A percentile compares a stretch with the other conserved stretches of the same genome.
These are phyloP conservation scores for Pythium folliculosum DNA, from an alignment of 352 stramenopile genomes.

Conservation along the genomic window DNA sequence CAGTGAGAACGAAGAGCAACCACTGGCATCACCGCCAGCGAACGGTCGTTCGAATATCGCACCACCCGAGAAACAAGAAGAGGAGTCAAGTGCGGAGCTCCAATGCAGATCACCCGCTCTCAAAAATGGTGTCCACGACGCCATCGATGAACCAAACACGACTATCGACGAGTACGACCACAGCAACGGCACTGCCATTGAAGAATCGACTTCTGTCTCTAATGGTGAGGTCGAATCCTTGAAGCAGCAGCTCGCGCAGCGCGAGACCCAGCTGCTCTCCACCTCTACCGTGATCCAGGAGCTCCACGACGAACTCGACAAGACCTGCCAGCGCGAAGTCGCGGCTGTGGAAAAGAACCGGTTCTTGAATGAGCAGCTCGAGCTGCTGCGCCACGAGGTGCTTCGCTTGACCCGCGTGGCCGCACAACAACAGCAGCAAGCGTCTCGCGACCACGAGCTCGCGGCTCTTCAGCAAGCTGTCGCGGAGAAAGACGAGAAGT, in stretches of 20 bases:
- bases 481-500: conserved; percentile 71
- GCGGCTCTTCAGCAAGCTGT: conserved; percentile 63
- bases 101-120: not conserved
- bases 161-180: not conserved
- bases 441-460: conserved; percentile 42
- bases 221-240: conserved; percentile 18
- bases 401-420: conserved; percentile 51
- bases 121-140: not conserved
- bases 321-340: conserved; percentile 66
- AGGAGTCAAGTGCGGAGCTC: not conserved
- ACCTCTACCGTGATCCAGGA: conserved; percentile 66
- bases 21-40: not conserved
- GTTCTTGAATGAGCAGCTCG: conserved; percentile 63
- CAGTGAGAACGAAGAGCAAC: not conserved
- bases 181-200: not conserved
- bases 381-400: conserved; percentile 63
- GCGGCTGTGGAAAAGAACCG: conserved; percentile 60
- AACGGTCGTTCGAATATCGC: not conserved
- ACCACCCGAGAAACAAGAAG: not conserved
- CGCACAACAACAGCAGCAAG: conserved; percentile 35
- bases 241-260: conserved; percentile 43
- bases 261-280: conserved; percentile 69
- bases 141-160: not conserved
- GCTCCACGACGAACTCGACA: conserved; percentile 78
- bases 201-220: not conserved